Evolutionary conservation across 2,329 filamentous ascomycete species (phyloP), one percentile per base, ranked within the genome.

Genomic region (Onygenales sp.): DNA sequence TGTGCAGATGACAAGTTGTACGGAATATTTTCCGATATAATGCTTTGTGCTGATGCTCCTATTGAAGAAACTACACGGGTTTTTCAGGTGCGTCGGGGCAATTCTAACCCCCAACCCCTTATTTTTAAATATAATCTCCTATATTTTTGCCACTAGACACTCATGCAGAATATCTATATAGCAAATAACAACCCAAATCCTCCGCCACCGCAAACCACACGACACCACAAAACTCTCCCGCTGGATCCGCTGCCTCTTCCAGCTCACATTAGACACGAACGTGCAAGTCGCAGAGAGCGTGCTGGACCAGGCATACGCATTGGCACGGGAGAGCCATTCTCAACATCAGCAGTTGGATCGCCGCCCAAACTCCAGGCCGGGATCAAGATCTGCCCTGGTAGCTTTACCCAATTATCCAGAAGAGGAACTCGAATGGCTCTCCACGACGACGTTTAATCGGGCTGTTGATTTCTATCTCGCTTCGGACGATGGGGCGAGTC

Each of bases 231-330:
- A 82, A 60, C 73, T 94, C 1, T 80, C 86, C 7, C 86, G 85
- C 61, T 95, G 93, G 73, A 79, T 92, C 45, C 81, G 88, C 1
- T 90, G 87, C 60, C 75, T 93, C 2, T 87, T 92, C 58, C 85
- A 87, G 57, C 74, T 82, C 1, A 78, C 85, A 0, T 69, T 90
- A 0, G 72, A 78, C 1, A 72, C 52, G 5, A 63, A 63, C 21
- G 52, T 61, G 36, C n/a, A 53, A 7, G 58, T 66, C n/a, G 66
- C 70, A 7, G 65, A 70, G 50, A 61, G 54, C 2, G 58, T 71
- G 13, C 61, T 71, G 21, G 63, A 69, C n/a, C 66, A 70, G 54
- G 63, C 65, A 9, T 58, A 70, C 3, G 14, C 46, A 2, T 54
- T 68, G 7, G 64, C 63, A 5, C 53, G 60, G 3, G 60, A 60